These are phyloP conservation scores for Collybiopsis luxurians DNA, from an alignment of 768 basidiomycete genomes.

Conservation along the genomic window DNA sequence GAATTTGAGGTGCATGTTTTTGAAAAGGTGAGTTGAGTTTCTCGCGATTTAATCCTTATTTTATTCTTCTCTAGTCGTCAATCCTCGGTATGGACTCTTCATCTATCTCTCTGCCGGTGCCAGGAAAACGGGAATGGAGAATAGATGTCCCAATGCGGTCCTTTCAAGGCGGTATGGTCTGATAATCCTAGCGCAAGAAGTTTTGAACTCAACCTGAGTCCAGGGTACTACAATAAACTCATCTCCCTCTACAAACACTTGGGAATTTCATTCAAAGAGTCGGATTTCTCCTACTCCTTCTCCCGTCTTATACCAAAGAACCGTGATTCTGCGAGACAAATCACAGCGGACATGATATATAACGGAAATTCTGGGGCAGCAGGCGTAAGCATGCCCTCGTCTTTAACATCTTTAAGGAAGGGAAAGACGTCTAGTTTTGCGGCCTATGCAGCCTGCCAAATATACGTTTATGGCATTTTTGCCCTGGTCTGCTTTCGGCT, in stretches of 20 bases:
- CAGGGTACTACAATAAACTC: conserved; percentile 75
- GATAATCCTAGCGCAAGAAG: not conserved
- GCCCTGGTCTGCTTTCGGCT: conserved; percentile 40
- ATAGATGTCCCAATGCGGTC: conserved; percentile 82
- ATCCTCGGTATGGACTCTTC: conserved; percentile 69
- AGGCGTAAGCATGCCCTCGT: conserved; percentile 52
- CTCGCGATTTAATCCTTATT: not conserved
- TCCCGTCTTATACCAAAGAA: conserved; percentile 38
- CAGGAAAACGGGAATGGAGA: conserved; percentile 41
- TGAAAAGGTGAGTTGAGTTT: conserved; percentile 56
- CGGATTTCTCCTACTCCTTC: conserved; percentile 74
- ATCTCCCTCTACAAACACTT: conserved; percentile 62
- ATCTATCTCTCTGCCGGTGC: conserved; percentile 45
- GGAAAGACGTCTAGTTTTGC: conserved; percentile 15
- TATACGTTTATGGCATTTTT: conserved; percentile 35
- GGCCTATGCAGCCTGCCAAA: conserved; percentile 14
- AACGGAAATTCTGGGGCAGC: conserved; percentile 56
- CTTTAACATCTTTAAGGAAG: conserved; percentile 19
- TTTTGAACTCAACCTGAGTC: not conserved
- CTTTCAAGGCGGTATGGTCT: conserved; percentile 67
- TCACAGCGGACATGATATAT: conserved; percentile 57
- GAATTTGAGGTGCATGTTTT: conserved; percentile 69
- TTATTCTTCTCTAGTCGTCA: conserved; percentile 35
- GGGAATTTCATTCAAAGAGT: conserved; percentile 51
- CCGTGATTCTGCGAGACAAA: conserved; percentile 18